Conservation (phyloP, 139 green algal species). For the Chlorella sp. region DNA sequence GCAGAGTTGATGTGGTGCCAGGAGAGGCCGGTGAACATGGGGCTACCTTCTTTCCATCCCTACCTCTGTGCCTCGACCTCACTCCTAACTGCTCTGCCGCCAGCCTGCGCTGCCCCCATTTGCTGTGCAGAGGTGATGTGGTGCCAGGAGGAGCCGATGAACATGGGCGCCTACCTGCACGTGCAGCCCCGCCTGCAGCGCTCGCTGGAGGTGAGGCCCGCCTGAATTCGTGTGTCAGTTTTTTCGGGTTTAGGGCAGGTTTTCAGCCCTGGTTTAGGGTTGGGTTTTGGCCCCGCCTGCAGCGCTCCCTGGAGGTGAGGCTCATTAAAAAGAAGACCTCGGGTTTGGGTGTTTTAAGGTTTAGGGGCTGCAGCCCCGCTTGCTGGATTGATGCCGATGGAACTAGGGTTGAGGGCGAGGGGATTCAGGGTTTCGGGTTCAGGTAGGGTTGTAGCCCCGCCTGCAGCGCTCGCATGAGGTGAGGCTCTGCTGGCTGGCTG, state of each 20-base stretch:
- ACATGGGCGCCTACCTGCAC: conserved; percentile 97
- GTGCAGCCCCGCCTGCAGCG: conserved; percentile 85
- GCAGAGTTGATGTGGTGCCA: conserved; percentile 89
- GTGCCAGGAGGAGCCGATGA: conserved; percentile 98
- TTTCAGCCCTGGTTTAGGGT: too few species aligned
- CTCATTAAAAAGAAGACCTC: too few species aligned
- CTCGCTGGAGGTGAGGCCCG: conserved; percentile 63
- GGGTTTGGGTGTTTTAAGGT: too few species aligned
- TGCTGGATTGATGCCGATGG: neutral
- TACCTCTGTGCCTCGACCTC: too few species aligned
- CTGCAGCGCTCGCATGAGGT: conserved; percentile 86
- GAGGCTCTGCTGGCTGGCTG: too few species aligned
- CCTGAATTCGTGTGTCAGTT: too few species aligned
- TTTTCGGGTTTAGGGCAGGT: too few species aligned
- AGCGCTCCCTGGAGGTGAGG: conserved; percentile 73
- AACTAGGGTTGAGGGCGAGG: too few species aligned
- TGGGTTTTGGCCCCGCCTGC: conserved; percentile 83
- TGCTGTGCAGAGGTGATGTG: conserved; percentile 79
- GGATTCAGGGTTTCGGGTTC: too few species aligned
- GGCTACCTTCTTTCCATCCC: too few species aligned
- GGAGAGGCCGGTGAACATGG: conserved; percentile 99
- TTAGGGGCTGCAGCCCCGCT: neutral
- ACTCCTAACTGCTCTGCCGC: too few species aligned
- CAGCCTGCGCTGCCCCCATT: neutral
- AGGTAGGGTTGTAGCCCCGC: too few species aligned